These are phyloP conservation scores for Lactarius vividus DNA, from an alignment of 768 basidiomycete species.

Conservation along the genomic window DNA sequence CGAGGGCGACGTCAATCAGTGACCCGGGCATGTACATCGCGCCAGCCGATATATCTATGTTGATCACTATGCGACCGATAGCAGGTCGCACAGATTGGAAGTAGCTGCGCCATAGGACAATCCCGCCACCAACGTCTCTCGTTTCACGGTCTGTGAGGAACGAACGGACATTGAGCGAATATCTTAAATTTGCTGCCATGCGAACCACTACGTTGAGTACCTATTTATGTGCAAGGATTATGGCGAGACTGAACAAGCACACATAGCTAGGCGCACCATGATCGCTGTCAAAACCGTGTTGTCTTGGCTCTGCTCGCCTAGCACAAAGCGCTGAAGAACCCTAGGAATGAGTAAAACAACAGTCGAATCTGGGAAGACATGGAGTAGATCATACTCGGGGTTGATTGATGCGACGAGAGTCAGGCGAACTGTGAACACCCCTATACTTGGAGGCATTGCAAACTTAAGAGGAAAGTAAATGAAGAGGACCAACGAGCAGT, in stretches of 20 bases:
- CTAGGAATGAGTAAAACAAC: constrained; percentile 37
- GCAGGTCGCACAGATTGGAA: constrained; percentile 78
- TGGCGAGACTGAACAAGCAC: background rate
- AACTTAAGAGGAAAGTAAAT: constrained; percentile 45
- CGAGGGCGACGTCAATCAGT: constrained; percentile 56
- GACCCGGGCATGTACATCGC: constrained; percentile 69
- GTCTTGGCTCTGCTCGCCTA: constrained; percentile 64
- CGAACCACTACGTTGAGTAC: constrained; percentile 73
- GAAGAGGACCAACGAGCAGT: background rate
- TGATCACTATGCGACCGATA: constrained; percentile 62
- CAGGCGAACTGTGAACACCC: constrained; percentile 65
- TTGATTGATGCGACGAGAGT: constrained; percentile 75
- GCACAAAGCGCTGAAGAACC: constrained; percentile 59
- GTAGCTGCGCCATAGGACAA: constrained; percentile 75
- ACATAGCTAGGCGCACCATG: constrained; percentile 42
- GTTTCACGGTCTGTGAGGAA: constrained; percentile 65
- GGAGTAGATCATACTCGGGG: constrained; percentile 59
- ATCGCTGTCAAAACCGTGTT: constrained; percentile 66
- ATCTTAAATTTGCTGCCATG: constrained; percentile 65
- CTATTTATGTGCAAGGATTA: constrained; percentile 35
- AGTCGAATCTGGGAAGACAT: constrained; percentile 30
- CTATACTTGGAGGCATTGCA: constrained; percentile 51
- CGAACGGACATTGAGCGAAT: constrained; percentile 71
- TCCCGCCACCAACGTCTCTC: constrained; percentile 55
- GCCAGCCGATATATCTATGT: constrained; percentile 75